These are phyloP conservation scores for Aspergillus persii DNA, from an alignment of 2,329 filamentous ascomycete species.

Conservation along the genomic window DNA sequence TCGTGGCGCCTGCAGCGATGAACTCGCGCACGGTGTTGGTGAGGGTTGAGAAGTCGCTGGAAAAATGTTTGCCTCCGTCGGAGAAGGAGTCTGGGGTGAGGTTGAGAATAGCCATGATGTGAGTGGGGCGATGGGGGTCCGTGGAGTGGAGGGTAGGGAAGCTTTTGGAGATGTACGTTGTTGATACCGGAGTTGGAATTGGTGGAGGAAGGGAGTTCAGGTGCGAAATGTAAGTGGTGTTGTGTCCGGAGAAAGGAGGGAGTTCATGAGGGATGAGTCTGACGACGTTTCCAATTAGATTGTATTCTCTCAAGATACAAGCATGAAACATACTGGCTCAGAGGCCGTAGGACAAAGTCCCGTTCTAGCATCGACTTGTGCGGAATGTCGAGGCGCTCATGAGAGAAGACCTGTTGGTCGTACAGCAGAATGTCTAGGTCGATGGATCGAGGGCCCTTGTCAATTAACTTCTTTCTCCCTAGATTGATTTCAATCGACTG, in stretches of 20 bases:
- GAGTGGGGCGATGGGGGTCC: slow-evolving; percentile 59
- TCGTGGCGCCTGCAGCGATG: slow-evolving; percentile 69
- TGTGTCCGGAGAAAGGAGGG: slow-evolving; percentile 30
- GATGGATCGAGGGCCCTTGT: slow-evolving; percentile 93
- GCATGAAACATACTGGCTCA: slow-evolving; percentile 53
- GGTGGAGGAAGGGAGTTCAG: slow-evolving; percentile 34
- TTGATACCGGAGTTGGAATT: slow-evolving; percentile 36
- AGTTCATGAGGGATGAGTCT: slow-evolving; percentile 44
- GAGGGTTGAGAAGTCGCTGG: slow-evolving; percentile 50
- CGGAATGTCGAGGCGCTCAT: slow-evolving; percentile 76
- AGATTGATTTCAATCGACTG: slow-evolving; percentile 79
- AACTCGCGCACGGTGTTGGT: slow-evolving; percentile 59
- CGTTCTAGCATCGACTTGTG: slow-evolving; percentile 83
- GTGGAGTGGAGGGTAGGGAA: slow-evolving; percentile 59
- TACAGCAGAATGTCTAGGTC: slow-evolving; percentile 92
- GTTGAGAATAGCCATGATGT: slow-evolving; percentile 92
- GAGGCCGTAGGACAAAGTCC: slow-evolving; percentile 86
- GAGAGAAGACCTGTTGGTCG: slow-evolving; percentile 61
- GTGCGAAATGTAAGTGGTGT: slow-evolving; percentile 34
- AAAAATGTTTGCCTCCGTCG: slow-evolving; percentile 69
- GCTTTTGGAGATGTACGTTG: slow-evolving; percentile 35
- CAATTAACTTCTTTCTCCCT: slow-evolving; percentile 77
- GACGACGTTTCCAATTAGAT: slow-evolving; percentile 11
- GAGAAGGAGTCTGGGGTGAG: slow-evolving; percentile 96
- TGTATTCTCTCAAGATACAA: not conserved